phyloP scores from a whole-genome alignment of 2,329 filamentous ascomycete genomes.

The Xylariomycetidae sp. region DNA sequence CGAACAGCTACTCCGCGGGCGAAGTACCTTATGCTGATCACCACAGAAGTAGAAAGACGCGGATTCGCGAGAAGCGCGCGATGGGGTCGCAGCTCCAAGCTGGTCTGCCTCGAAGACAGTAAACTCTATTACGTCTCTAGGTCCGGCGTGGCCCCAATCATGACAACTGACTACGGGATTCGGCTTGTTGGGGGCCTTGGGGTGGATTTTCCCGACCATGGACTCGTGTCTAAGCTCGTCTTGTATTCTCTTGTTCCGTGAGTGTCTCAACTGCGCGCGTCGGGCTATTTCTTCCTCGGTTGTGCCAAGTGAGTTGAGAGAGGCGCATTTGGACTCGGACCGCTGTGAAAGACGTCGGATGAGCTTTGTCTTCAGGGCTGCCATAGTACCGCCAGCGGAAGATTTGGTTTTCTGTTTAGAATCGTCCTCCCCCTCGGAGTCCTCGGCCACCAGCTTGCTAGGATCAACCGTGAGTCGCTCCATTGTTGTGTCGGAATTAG shows the following conservation, averaged over 20 bases:
- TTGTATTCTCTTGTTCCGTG: slow-evolving; percentile 54
- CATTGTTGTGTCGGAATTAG: slow-evolving; percentile 16
- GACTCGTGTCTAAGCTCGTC: slow-evolving; percentile 49
- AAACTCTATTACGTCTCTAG: slow-evolving; percentile 47
- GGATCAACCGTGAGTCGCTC: slow-evolving; percentile 24
- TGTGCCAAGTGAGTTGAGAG: slow-evolving; percentile 37
- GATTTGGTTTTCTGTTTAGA: slow-evolving; percentile 10
- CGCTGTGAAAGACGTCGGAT: slow-evolving; percentile 43
- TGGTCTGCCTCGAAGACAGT: slow-evolving; percentile 23
- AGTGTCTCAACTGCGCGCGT: slow-evolving; percentile 50
- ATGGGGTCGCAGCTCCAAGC: slow-evolving; percentile 7
- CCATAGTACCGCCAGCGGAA: slow-evolving; percentile 37
- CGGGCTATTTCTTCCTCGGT: slow-evolving; percentile 50
- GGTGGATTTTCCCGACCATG: too few species aligned
- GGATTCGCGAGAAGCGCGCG: too few species aligned
- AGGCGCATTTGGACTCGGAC: slow-evolving; percentile 33
- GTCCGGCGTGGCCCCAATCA: too few species aligned
- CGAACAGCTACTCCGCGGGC: too few species aligned
- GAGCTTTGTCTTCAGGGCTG: slow-evolving; percentile 40
- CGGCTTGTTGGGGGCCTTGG: too few species aligned
- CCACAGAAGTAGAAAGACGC: too few species aligned
- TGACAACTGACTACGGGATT: slow-evolving; percentile 30
- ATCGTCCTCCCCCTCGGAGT: slow-evolving; percentile 25
- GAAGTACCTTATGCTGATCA: too few species aligned
- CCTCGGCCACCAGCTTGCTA: slow-evolving; percentile 36